These are phyloP conservation scores for Vaccinium myrtillus DNA, from an alignment of 148 eudicot genomes.

Conservation along the genomic window DNA sequence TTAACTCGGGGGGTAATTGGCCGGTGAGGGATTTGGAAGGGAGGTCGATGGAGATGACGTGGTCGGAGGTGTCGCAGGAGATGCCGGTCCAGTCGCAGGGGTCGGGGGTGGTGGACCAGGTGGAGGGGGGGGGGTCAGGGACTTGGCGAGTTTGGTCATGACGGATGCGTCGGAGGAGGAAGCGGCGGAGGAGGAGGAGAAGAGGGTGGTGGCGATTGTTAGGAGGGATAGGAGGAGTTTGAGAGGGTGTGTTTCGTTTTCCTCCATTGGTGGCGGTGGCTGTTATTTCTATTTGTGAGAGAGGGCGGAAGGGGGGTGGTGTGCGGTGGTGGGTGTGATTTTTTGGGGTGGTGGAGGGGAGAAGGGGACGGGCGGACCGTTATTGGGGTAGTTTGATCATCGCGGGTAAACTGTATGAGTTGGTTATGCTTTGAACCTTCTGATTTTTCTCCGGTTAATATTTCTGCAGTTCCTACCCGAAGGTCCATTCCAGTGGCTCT, in stretches of 20 bases:
- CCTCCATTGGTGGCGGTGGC: not conserved
- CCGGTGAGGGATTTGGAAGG: slow-evolving; percentile 36
- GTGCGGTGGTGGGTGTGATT: no score
- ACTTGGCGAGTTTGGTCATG: slow-evolving; percentile 37
- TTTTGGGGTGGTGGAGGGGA: no score
- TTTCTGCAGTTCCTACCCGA: no score
- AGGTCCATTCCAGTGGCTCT: no score
- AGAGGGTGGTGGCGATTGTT: not conserved
- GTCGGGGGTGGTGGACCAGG: slow-evolving; percentile 39
- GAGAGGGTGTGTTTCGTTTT: not conserved
- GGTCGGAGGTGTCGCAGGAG: slow-evolving; percentile 36
- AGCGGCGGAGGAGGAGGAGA: not conserved
- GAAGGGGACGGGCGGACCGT: no score
- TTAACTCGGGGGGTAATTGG: slow-evolving; percentile 43
- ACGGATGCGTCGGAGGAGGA: slow-evolving; percentile 39
- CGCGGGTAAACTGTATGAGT: no score
- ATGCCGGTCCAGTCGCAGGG: slow-evolving; percentile 66
- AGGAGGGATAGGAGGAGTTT: not conserved
- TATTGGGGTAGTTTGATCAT: no score
- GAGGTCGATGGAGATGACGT: slow-evolving; percentile 53
- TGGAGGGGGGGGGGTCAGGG: slow-evolving; percentile 41
- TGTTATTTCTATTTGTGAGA: not conserved
- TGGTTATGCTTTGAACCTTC: no score
- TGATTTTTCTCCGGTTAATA: no score
- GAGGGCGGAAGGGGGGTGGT: not conserved